Evolutionary conservation across 495 filamentous ascomycete species (phyloP), one percentile per base, ranked within the genome.

Genomic region (Apiosordaria backusii): DNA sequence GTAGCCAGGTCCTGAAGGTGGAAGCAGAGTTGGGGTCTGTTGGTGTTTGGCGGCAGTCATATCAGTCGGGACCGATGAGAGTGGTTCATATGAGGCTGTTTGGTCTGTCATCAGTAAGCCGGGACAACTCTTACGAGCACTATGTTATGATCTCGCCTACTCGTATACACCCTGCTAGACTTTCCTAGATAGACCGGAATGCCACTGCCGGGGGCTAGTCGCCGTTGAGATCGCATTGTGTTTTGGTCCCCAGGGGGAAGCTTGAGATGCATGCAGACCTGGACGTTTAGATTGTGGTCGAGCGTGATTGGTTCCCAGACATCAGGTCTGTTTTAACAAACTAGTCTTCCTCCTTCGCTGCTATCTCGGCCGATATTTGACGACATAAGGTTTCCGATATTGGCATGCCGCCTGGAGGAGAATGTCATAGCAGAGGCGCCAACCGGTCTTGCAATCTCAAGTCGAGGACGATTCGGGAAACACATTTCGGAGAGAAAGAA

Each of bases 291-390:
- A 67, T 67, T 68, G 67, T 52, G 58, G 60, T 57, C 65, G 60
- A 65, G 59, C 52, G 58, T 70, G 60, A 72, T 74, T 74, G 70
- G 72, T 63, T 60, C 65, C 50, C 64, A 57, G 62, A 50, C 58
- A 23, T 54, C 67, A 57, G 21, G 53, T 62, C 71, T 70, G 72
- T 76, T 76, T 74, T 71, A 72, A 74, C 64, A 64, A 26, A 64
- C 53, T 61, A 45, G 40, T 61, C 64, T 55, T 62, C 62, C 67
- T 63, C 57, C 64, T 60, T 73, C 71, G 72, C 67, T 68, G 68
- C 70, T 76, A 69, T 73, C 70, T 76, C 72, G 74, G 74, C 74
- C 72, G 67, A 73, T 74, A 73, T 68, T 74, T 68, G 62, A 45
- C 67, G 70, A 69, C 57, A 57, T 76, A 74, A 73, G 74, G 67